Percentiles rank a stretch among this genome's conserved stretches.
Conservation (phyloP, 2,329 filamentous ascomycete species). For the Phyllosticta citrichinensis region DNA sequence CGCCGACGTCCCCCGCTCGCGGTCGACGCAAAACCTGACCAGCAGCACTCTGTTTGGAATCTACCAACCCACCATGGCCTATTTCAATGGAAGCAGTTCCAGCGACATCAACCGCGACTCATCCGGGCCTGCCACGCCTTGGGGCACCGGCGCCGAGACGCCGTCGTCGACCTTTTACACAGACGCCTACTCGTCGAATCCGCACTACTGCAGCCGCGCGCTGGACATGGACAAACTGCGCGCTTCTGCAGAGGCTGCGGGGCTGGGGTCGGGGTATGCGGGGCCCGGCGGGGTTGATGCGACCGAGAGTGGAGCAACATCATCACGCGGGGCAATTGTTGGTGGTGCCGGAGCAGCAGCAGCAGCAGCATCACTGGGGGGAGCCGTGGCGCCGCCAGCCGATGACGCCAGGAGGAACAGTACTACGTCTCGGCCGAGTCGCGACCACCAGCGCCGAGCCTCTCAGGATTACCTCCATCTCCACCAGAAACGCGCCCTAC, state of each 20-base stretch:
- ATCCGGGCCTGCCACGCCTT: conserved; percentile 59
- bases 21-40: conserved; percentile 77
- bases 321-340: neutral
- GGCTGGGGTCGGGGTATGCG: neutral
- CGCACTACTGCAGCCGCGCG: neutral
- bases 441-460: neutral
- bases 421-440: neutral
- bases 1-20: conserved; percentile 47
- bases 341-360: neutral
- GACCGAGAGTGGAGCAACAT: neutral
- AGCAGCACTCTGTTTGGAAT: conserved; percentile 86
- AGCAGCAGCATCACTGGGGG: neutral
- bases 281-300: neutral
- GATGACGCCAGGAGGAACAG: neutral
- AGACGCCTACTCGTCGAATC: conserved; percentile 1
- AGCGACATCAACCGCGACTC: conserved; percentile 16
- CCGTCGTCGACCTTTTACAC: conserved; percentile 31
- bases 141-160: conserved; percentile 67
- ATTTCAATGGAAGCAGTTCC: neutral
- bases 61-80: conserved; percentile 56
- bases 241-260: conserved; percentile 13
- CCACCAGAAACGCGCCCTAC: neutral
- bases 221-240: conserved; percentile 20
- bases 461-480: neutral
- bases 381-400: neutral